Percentiles rank a stretch among this genome's conserved stretches.
phyloP scores from a whole-genome alignment of 805 yeast genomes.

The Candida odintsovae region DNA sequence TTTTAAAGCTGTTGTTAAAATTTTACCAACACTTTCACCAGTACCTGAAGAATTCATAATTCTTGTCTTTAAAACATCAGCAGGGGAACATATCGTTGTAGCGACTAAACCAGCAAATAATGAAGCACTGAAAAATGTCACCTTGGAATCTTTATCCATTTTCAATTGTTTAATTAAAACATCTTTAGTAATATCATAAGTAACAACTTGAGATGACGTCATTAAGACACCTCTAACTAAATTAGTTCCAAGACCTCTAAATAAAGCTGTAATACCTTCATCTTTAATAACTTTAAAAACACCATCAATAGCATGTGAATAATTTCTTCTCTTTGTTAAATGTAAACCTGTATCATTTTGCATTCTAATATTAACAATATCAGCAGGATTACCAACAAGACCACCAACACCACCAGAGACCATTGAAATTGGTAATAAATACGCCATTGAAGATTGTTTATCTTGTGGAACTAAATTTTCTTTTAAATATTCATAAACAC shows the following conservation, averaged over 20 bases:
- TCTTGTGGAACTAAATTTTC: constrained; percentile 40
- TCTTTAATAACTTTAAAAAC: constrained; percentile 48
- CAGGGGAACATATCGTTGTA: constrained; percentile 89
- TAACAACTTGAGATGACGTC: constrained; percentile 90
- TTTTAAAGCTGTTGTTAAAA: constrained; percentile 50
- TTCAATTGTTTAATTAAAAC: constrained; percentile 44
- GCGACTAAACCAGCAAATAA: constrained; percentile 82
- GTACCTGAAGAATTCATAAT: constrained; percentile 59
- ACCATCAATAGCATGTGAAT: constrained; percentile 76
- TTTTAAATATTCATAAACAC: constrained; percentile 75
- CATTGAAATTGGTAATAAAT: constrained; percentile 74
- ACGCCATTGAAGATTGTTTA: constrained; percentile 47
- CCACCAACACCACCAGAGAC: constrained; percentile 84
- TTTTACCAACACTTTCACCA: constrained; percentile 42
- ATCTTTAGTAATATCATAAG: constrained; percentile 71
- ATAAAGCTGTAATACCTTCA: constrained; percentile 55
- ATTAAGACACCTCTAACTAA: constrained; percentile 74
- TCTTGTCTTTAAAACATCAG: constrained; percentile 84
- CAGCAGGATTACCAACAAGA: constrained; percentile 82
- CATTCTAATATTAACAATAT: constrained; percentile 84
- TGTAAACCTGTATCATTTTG: constrained; percentile 79
- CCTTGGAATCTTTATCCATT: constrained; percentile 52
- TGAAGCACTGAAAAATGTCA: constrained; percentile 77
- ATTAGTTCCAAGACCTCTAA: constrained; percentile 75
- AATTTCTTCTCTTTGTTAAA: constrained; percentile 58